Evolutionary conservation across 768 basidiomycete species (phyloP), one percentile per base, ranked within the genome.

Genomic region (Cyclocybe aegerita): DNA sequence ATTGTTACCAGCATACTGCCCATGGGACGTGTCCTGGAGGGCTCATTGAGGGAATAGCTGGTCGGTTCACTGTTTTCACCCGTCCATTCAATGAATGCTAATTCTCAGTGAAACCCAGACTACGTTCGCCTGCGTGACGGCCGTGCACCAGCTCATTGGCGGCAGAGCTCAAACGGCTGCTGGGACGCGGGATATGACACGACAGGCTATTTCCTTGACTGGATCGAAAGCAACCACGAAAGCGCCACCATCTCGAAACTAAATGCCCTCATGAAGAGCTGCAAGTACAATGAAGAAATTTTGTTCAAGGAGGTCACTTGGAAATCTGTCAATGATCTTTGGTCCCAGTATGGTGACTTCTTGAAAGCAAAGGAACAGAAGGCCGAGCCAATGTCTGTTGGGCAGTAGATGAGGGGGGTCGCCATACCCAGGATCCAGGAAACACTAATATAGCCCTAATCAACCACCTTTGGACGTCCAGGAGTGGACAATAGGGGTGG

Each of bases 21-120:
- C 58, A 70, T 14, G 81, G 72, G 12, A 79, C 74, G 36, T 84
- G 78, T 55, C 86, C 87, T 0, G 76, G 77, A 1, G 89, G 89
- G 2, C 66, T 92, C 37, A 80, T 88, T 53, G 88, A 90, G 60
- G 89, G 89, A 14, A 73, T 92, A 29, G 89, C 88, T 63, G 88
- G 88, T 85, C 46, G 35, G 73, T 55, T 10, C n/a, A 23, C 43
- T 10, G 33, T 39, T 30, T 9, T 17, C 7, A 8, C 15, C 10
- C 12, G 16, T 9, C 32, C 42, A 7, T 10, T 43, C 11, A 17
- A 39, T 33, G 6, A 1, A 33, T 11, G 2, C 23, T 32, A 40
- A n/a, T 11, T 17, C 12, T 48, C 3, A 15, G 16, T 39, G 1
- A 38, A 12, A 29, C 15, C 17, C 58, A 85, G 90, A 92, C 62